Base-by-base conservation (phyloP, 352 stramenopile species). In the Phytopythium ostracodes region DNA sequence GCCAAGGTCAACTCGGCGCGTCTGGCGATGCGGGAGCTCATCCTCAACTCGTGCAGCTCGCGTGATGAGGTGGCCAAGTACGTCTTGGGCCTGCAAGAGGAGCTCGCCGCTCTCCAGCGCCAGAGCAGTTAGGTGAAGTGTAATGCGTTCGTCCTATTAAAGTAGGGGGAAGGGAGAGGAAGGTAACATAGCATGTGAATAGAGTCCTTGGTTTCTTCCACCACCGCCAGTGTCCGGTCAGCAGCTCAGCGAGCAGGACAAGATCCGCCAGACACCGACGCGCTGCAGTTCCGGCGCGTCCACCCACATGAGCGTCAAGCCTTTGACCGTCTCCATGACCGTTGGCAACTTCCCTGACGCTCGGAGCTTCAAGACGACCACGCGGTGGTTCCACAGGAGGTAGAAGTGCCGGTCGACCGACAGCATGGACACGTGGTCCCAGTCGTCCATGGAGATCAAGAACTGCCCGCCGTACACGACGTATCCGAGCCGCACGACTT, bases 31-130 rank as follows among this genome's bases (percentile, higher is more conserved):
- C 76, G 76, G 51, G 71, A 81, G 53, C 77, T 82, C 69, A 80
- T 85, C 36, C 22, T 85, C 53, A 79, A 79, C 56, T 79, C 73
- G 29, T 85, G 76, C 61, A 70, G 63, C 29, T 85, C 76, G 27
- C 62, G 38, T 27, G 73, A 85, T 40, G 76, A 85, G 47, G 74
- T 85, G 68, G 69, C 67, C 56, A 75, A 80, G 71, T 85, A 85
- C 61, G 76, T 82, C 17, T 67, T 79, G 51, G 75, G 71, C 9
- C 73, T 85, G 22, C 73, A 85, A 61, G 76, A 85, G 55, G 76
- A 85, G 56, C 73, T 85, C 36, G 71, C 71, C 36, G 71, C 67
- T 17, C 52, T 85, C 56, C 73, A 81, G 63, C 62, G 66, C 49
- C 68, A 77, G 33, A 63, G 56, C 18, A 57, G 40, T 22, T 65